Percentiles rank a stretch among this genome's conserved stretches.
Evolutionary conservation across 208 protist species (phyloP).

Genomic region (Crithidia brevicula): DNA sequence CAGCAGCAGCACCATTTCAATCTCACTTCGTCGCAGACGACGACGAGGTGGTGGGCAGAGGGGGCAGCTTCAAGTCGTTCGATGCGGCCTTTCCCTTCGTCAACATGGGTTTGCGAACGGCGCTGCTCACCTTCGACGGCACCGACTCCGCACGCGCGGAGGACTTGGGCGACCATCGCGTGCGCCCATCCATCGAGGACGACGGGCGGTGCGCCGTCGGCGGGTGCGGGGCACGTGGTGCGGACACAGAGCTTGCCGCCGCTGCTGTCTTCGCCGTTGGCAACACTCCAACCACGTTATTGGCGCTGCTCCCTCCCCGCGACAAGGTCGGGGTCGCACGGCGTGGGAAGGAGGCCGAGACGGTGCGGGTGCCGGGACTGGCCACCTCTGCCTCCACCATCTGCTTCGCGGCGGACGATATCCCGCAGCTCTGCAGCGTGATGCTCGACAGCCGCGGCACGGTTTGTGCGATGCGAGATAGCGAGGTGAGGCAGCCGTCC

Average conservation of each 20-base stretch:
- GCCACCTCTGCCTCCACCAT: conserved; percentile 33
- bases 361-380: conserved; percentile 8
- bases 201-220: conserved; percentile 9
- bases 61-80: conserved; percentile 1
- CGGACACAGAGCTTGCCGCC: too few species aligned
- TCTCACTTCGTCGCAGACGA: neutral
- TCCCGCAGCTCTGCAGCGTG: conserved; percentile 37
- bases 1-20: neutral
- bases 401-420: conserved; percentile 31
- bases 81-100: neutral
- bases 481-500: conserved; percentile 27
- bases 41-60: neutral
- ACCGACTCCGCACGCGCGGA: conserved; percentile 22
- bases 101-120: neutral
- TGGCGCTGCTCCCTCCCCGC: neutral
- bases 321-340: neutral
- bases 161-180: conserved; percentile 1
- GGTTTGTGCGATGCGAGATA: conserved; percentile 47
- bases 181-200: conserved; percentile 1
- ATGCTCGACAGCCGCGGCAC: conserved; percentile 42
- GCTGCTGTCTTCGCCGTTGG: neutral
- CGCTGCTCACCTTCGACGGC: neutral
- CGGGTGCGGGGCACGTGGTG: conserved; percentile 8
- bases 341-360: neutral
- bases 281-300: neutral